Evolutionary conservation across 2,329 filamentous ascomycete genomes (phyloP).

Genomic region (Colletotrichum kahawae): DNA sequence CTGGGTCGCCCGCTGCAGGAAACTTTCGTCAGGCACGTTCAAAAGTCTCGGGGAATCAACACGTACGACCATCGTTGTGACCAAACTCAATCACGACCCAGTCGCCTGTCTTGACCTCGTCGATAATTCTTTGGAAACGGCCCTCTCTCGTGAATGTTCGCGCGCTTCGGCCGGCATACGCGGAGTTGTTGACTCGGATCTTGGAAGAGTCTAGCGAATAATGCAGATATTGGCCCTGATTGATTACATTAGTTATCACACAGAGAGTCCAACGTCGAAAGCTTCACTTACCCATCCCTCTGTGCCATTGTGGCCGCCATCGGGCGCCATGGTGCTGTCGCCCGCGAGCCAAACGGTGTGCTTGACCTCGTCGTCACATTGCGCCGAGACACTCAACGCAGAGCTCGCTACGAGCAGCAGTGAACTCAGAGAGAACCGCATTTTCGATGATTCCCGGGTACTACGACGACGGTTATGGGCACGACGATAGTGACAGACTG

Average conservation of each 20-base stretch:
- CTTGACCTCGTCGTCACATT: neutral
- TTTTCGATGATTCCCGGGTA: neutral
- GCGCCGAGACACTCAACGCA: neutral
- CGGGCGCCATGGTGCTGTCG: slow-evolving; percentile 64
- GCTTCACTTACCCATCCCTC: slow-evolving; percentile 55
- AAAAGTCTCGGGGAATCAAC: fast-evolving
- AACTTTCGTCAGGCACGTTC: neutral
- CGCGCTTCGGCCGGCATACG: slow-evolving; percentile 70
- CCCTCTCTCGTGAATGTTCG: slow-evolving; percentile 71
- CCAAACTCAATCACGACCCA: slow-evolving; percentile 75
- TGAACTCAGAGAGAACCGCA: neutral
- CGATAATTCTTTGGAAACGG: slow-evolving; percentile 63
- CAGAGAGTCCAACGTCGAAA: neutral
- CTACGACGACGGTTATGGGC: neutral
- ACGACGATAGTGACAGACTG: neutral
- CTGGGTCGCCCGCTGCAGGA: neutral
- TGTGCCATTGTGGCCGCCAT: slow-evolving; percentile 43
- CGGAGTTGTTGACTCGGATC: slow-evolving; percentile 60
- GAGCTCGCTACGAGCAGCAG: neutral
- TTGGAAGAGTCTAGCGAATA: slow-evolving; percentile 42
- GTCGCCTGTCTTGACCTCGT: slow-evolving; percentile 59
- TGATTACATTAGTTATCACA: neutral
- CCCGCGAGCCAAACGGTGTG: slow-evolving; percentile 61
- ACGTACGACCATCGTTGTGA: slow-evolving; percentile 68
- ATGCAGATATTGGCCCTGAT: slow-evolving; percentile 58